Conservation (phyloP, 2,329 filamentous ascomycete species). For the Aspergillus versicolor region DNA sequence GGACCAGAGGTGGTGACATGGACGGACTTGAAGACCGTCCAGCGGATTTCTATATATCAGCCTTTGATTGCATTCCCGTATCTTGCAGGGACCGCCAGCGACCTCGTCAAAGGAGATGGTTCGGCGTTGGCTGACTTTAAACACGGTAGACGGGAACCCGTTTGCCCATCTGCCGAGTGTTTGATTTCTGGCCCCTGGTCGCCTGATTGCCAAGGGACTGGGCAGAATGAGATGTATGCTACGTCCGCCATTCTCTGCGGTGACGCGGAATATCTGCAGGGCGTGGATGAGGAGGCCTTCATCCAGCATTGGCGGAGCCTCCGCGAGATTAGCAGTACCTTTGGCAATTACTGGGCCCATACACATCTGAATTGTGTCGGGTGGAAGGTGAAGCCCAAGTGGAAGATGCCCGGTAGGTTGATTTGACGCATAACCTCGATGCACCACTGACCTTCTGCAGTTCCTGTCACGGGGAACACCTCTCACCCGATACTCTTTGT, state of each 20-base stretch:
- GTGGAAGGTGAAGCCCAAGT: slow-evolving; percentile 36
- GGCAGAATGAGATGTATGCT: slow-evolving; percentile 29
- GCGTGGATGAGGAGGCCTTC: slow-evolving; percentile 21
- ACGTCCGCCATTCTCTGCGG: slow-evolving; percentile 33
- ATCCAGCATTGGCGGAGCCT: slow-evolving; percentile 22
- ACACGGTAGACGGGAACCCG: slow-evolving; percentile 21
- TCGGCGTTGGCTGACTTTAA: slow-evolving; percentile 33
- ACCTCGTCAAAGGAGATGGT: slow-evolving; percentile 27
- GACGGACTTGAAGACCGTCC: slow-evolving; percentile 32
- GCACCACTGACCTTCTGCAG: slow-evolving; percentile 12
- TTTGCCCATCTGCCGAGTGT: slow-evolving; percentile 30
- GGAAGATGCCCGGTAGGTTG: slow-evolving; percentile 34
- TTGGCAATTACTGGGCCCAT: slow-evolving; percentile 41
- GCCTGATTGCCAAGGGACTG: slow-evolving; percentile 23
- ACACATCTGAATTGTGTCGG: slow-evolving; percentile 37
- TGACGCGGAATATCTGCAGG: slow-evolving; percentile 28
- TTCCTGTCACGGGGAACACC: slow-evolving; percentile 30
- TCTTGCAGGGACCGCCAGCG: slow-evolving; percentile 26
- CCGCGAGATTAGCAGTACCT: slow-evolving; percentile 23
- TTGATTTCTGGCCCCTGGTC: slow-evolving; percentile 32
- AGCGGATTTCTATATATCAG: slow-evolving; percentile 34
- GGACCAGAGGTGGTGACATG: slow-evolving; percentile 39
- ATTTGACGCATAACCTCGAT: neutral
- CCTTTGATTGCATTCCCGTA: slow-evolving; percentile 29
- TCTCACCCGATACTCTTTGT: slow-evolving; percentile 58